Percentiles rank a stretch among this genome's conserved stretches.
Evolutionary conservation across 2,329 filamentous ascomycete genomes (phyloP).

Genomic region (Venturia aucupariae): DNA sequence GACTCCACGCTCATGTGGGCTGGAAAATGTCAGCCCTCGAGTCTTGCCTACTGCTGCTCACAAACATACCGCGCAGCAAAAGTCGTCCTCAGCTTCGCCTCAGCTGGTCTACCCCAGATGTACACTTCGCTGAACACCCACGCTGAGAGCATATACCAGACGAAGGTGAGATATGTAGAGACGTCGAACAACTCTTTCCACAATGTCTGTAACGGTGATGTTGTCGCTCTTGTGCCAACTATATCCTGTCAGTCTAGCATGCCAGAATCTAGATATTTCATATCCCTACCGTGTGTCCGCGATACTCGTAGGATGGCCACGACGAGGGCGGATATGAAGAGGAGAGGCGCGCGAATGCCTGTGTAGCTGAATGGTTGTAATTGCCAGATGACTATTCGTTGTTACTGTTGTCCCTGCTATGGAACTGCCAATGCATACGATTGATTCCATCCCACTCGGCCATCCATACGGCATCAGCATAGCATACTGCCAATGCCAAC

Average conservation of each 20-base stretch:
- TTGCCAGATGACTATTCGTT: slow-evolving; percentile 60
- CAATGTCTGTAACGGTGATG: slow-evolving; percentile 58
- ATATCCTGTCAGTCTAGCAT: slow-evolving; percentile 8
- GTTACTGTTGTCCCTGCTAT: slow-evolving; percentile 17
- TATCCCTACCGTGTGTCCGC: slow-evolving; percentile 53
- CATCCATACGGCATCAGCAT: slow-evolving; percentile 60
- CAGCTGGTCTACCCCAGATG: slow-evolving; percentile 57
- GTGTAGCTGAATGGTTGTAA: slow-evolving; percentile 75
- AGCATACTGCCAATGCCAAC: slow-evolving; percentile 61
- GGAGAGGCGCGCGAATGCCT: slow-evolving; percentile 62
- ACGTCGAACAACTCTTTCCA: slow-evolving; percentile 47
- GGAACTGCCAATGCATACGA: slow-evolving; percentile 43
- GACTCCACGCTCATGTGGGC: slow-evolving; percentile 52
- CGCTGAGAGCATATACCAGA: slow-evolving; percentile 70
- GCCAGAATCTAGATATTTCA: not conserved
- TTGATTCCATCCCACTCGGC: slow-evolving; percentile 46
- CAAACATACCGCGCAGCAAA: slow-evolving; percentile 53
- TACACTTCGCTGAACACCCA: slow-evolving; percentile 74
- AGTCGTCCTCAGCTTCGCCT: slow-evolving; percentile 61
- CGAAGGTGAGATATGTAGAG: slow-evolving; percentile 58
- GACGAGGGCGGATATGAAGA: slow-evolving; percentile 67
- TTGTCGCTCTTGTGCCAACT: slow-evolving; percentile 50
- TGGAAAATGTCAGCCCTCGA: slow-evolving; percentile 17
- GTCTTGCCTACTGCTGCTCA: not conserved
- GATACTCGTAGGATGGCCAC: slow-evolving; percentile 81